Conservation (phyloP, 2,329 filamentous ascomycete species). For the Fusarium ramigenum region DNA sequence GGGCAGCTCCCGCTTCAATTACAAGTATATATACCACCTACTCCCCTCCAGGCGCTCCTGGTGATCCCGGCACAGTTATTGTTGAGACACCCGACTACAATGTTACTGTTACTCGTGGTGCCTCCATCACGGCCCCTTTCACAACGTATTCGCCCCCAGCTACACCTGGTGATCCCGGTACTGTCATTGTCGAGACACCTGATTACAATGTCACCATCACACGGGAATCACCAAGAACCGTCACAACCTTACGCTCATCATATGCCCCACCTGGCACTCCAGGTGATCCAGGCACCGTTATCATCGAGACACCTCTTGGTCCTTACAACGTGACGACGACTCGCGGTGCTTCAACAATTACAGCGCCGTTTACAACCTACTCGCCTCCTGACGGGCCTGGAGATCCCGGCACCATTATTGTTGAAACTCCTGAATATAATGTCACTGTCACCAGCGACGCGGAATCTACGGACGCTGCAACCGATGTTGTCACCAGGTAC, state of each 20-base stretch:
- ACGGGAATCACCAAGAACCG: not conserved
- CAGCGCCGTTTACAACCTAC: constrained; percentile 16
- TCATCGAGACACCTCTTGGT: constrained; percentile 14
- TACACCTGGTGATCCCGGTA: constrained; percentile 17
- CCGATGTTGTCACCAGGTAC: constrained; percentile 7
- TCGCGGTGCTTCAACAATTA: constrained; percentile 13
- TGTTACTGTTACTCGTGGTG: constrained; percentile 18
- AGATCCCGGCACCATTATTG: constrained; percentile 17
- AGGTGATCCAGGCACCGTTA: constrained; percentile 12
- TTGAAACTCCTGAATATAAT: constrained; percentile 19
- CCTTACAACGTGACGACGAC: constrained; percentile 21
- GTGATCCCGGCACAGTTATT: constrained; percentile 24
- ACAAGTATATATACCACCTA: constrained; percentile 8
- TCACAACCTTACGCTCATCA: not conserved
- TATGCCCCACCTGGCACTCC: constrained; percentile 8
- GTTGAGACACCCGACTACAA: constrained; percentile 22
- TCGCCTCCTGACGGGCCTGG: constrained; percentile 6
- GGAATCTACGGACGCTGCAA: not conserved
- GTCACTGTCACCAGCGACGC: constrained; percentile 6
- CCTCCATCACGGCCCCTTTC: not conserved
- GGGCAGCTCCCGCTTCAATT: constrained; percentile 2
- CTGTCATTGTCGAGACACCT: constrained; percentile 22
- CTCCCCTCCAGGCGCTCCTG: constrained; percentile 7
- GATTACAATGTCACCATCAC: constrained; percentile 19
- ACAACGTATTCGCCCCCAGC: constrained; percentile 21